Percentiles rank a stretch among this genome's conserved stretches.
These are phyloP conservation scores for Poa annua DNA, from an alignment of 176 grass and related monocot species.

Conservation along the genomic window DNA sequence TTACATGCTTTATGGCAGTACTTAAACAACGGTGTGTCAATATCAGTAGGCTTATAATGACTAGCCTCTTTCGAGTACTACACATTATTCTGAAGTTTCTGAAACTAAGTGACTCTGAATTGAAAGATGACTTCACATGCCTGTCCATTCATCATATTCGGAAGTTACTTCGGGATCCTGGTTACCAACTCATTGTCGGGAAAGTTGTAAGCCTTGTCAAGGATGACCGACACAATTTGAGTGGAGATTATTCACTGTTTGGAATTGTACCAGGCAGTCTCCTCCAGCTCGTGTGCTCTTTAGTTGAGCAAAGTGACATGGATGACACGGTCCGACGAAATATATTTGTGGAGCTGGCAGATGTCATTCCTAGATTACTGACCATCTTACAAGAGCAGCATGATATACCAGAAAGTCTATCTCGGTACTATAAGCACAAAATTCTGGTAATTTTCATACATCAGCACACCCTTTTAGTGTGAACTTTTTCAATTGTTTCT, in stretches of 20 bases:
- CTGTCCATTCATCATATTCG: conserved; percentile 61
- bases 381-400: conserved; percentile 52
- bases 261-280: conserved; percentile 59
- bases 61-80: conserved; percentile 66
- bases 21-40: conserved; percentile 42
- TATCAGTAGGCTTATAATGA: conserved; percentile 46
- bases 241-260: conserved; percentile 36
- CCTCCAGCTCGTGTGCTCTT: conserved; percentile 84
- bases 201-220: conserved; percentile 24
- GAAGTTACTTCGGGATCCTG: conserved; percentile 60
- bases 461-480: conserved; percentile 14
- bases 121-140: conserved; percentile 59
- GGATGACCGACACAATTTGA: conserved; percentile 26
- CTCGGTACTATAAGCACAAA: conserved; percentile 77
- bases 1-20: conserved; percentile 55
- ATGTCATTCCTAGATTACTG: conserved; percentile 62
- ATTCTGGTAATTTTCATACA: conserved; percentile 54
- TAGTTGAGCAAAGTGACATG: conserved; percentile 59
- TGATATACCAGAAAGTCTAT: conserved; percentile 43
- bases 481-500: conserved; percentile 20
- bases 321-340: conserved; percentile 39
- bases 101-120: conserved; percentile 52
- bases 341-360: conserved; percentile 56
- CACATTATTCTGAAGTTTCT: conserved; percentile 72
- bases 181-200: conserved; percentile 41